These are phyloP conservation scores for Raffaelea deltoideospora DNA, from an alignment of 2,329 filamentous ascomycete genomes.

Conservation along the genomic window DNA sequence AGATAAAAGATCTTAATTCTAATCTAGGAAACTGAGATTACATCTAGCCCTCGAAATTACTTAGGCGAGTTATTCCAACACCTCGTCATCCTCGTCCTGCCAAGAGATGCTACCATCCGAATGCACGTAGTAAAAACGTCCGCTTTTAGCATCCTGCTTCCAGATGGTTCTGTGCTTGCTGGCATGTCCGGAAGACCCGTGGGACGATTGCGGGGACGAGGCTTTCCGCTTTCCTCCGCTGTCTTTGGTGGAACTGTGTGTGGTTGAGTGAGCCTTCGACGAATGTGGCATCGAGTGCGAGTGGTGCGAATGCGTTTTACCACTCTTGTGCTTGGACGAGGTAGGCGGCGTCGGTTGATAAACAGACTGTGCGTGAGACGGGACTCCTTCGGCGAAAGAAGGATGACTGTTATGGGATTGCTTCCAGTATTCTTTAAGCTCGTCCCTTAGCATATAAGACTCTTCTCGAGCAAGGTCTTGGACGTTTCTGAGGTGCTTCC, in stretches of 20 bases:
- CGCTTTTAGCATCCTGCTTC: background rate
- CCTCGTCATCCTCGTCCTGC: background rate
- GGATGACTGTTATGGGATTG: background rate
- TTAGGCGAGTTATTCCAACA: no score
- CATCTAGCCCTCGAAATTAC: no score
- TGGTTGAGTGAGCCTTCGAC: background rate
- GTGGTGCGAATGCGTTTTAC: background rate
- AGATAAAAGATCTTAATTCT: no score
- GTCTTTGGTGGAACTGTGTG: background rate
- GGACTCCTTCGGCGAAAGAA: background rate
- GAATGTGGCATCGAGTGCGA: background rate
- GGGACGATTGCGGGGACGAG: background rate
- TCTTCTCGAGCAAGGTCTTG: conserved; percentile 4
- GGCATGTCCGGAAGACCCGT: background rate
- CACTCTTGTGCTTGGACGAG: background rate
- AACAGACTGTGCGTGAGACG: no score
- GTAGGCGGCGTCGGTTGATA: no score
- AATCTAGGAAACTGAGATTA: no score
- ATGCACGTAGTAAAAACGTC: background rate
- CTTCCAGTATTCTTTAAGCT: conserved; percentile 1
- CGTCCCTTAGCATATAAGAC: conserved; percentile 2
- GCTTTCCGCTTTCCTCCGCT: background rate
- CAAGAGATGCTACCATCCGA: background rate
- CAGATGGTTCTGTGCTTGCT: background rate
- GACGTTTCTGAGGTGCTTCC: conserved; percentile 2